Base-by-base conservation (phyloP, 2,329 filamentous ascomycete genomes). In the Penicillium glabrum region DNA sequence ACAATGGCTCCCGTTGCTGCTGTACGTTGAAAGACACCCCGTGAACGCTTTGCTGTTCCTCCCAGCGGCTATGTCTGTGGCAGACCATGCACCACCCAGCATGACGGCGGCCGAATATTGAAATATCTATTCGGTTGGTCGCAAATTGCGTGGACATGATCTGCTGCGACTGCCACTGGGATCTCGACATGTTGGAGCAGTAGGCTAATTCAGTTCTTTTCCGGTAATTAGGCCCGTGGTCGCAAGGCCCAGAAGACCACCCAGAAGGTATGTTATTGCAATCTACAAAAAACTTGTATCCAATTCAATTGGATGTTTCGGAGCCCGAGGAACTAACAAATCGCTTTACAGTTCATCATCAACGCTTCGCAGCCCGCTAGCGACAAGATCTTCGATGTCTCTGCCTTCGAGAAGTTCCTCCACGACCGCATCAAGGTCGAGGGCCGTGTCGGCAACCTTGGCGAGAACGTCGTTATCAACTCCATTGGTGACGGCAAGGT, bases 341-440 rank as follows among this genome's bases (percentile, higher is more conserved):
- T 31, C 19, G 8, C 9, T 39, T 19, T 57, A 53, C 70, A 96
- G 93, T 99, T 91, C 89, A 89, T 96, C 85, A 98, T 99, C 90
- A 96, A 99, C 85, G 93, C 93, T 80, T 93, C 91, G 75, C 93
- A 98, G 84, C 95, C 95, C 74, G 93, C 93, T 72, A 90, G 87
- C 84, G 95, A 99, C 87, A 98, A 98, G 89, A 99, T 99, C 87
- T 98, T 99, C 88, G 95, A 99, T 81, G 88, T 96, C 79, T 88
- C 90, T 74, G 93, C 93, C 71, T 99, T 99, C 80, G 93, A 97
- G 85, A 98, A 98, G 88, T 99, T 99, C 90, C 90, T 99, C 65
- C 93, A 97, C 87, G 95, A 98, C 83, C 92, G 90, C 83, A 96
- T 99, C 89, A 99, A 99, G 91, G 92, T 99, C 72, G 95, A 75